Conservation (phyloP, 1,284 basidiomycete species). For the Blastosporella zonata region DNA sequence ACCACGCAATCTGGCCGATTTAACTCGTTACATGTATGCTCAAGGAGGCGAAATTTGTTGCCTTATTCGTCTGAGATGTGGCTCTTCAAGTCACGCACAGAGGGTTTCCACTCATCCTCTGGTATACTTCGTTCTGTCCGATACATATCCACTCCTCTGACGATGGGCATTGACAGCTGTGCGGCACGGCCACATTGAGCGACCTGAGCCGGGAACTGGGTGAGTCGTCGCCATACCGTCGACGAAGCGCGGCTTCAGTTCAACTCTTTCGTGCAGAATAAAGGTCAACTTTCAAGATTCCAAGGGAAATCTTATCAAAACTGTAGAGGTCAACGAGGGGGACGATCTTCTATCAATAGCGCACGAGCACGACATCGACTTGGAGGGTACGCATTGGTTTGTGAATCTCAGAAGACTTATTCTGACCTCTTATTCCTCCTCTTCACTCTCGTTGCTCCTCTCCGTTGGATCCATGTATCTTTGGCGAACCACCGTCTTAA, state of each 20-base stretch:
- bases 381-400: constrained; percentile 74
- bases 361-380: constrained; percentile 94
- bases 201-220: constrained; percentile 61
- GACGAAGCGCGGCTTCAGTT: background rate
- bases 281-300: constrained; percentile 89
- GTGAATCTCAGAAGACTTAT: background rate
- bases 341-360: constrained; percentile 91
- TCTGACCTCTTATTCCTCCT: constrained; percentile 3
- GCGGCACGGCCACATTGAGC: constrained; percentile 40
- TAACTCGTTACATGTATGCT: background rate
- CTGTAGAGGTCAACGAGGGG: constrained; percentile 89
- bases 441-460: constrained; percentile 7
- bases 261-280: constrained; percentile 58
- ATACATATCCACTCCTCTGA: background rate
- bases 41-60: background rate
- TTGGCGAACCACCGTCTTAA: background rate
- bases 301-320: constrained; percentile 80
- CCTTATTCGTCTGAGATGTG: background rate
- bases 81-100: constrained; percentile 1
- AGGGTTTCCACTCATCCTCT: constrained; percentile 13
- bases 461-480: background rate
- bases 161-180: constrained; percentile 21
- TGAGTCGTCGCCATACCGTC: constrained; percentile 37
- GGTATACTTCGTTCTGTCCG: constrained; percentile 11
- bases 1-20: background rate